phyloP scores from a whole-genome alignment of 2,329 filamentous ascomycete species.

The Reticulascus tulasneorum region DNA sequence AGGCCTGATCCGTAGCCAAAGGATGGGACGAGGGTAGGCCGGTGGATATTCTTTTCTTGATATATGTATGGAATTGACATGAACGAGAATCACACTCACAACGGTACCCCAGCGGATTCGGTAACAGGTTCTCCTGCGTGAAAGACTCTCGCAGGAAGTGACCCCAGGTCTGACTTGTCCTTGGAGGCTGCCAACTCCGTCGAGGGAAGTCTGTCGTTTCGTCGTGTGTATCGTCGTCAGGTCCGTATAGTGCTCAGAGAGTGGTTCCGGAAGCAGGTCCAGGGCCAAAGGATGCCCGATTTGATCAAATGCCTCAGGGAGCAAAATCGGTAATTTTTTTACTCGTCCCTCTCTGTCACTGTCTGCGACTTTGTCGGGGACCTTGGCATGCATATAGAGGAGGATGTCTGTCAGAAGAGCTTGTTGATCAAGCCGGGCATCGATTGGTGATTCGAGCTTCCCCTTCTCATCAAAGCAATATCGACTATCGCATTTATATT shows the following conservation, averaged over 20 bases:
- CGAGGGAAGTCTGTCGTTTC: no score
- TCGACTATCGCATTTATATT: constrained; percentile 39
- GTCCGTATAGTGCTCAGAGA: not conserved
- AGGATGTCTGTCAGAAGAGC: constrained; percentile 25
- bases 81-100: no score
- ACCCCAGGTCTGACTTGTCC: no score
- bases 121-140: no score
- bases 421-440: constrained; percentile 22
- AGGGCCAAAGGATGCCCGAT: not conserved
- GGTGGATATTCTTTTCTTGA: no score
- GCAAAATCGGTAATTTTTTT: constrained; percentile 19
- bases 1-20: constrained; percentile 22
- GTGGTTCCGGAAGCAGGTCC: not conserved
- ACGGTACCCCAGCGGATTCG: no score
- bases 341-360: constrained; percentile 18
- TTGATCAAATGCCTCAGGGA: not conserved
- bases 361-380: constrained; percentile 20
- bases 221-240: not conserved
- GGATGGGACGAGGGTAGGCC: not conserved
- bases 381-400: constrained; percentile 36
- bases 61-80: not conserved
- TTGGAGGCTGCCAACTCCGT: no score
- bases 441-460: constrained; percentile 29
- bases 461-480: constrained; percentile 34
- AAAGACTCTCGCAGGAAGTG: no score